Evolutionary conservation across 257 asterid species (phyloP).

Genomic region (Solanum ahanhuiri): DNA sequence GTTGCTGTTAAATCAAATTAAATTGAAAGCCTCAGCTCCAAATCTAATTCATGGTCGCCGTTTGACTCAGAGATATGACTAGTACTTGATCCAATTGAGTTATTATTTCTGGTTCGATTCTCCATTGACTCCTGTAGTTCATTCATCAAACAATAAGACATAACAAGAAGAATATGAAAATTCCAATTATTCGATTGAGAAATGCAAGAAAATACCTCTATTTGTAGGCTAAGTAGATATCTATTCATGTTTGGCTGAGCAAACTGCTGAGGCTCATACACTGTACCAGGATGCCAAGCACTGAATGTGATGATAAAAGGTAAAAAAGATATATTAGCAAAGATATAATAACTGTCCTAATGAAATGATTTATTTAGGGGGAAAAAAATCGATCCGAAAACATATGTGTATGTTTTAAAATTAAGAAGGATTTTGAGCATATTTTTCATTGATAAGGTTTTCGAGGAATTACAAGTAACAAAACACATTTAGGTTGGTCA

Average conservation of each 20-base stretch:
- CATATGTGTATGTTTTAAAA: neutral
- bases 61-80: constrained; percentile 39
- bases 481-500: neutral
- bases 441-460: neutral
- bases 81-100: constrained; percentile 22
- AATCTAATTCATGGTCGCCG: constrained; percentile 56
- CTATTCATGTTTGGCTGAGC: constrained; percentile 47
- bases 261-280: constrained; percentile 35
- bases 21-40: constrained; percentile 69
- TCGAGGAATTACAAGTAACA: neutral
- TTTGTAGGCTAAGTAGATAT: constrained; percentile 41
- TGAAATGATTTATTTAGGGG: neutral
- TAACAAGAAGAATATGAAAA: neutral
- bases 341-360: neutral
- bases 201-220: constrained; percentile 29
- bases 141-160: neutral
- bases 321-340: neutral
- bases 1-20: neutral
- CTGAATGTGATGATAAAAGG: constrained; percentile 21
- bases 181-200: neutral
- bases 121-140: constrained; percentile 32
- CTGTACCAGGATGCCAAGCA: constrained; percentile 47
- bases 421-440: neutral
- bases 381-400: neutral
- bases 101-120: constrained; percentile 17